Percentiles rank a stretch among this genome's conserved stretches.
Conservation (phyloP, 2,329 filamentous ascomycete genomes). For the Trichoderma lentiforme region DNA sequence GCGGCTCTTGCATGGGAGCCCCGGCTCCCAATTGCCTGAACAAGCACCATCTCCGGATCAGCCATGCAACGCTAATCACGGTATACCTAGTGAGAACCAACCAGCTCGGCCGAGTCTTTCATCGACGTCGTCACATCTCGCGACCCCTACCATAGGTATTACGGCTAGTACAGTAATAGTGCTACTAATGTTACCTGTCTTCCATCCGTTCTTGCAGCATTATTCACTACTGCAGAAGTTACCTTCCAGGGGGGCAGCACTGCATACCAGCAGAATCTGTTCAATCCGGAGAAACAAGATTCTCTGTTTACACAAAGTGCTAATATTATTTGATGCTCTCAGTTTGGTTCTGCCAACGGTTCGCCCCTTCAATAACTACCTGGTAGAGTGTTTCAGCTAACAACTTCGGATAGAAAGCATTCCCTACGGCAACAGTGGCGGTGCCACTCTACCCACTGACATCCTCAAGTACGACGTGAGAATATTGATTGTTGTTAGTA, state of each 20-base stretch:
- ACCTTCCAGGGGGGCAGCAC: background rate
- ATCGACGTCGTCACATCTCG: conserved; percentile 6
- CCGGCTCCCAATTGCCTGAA: conserved; percentile 23
- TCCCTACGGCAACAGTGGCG: background rate
- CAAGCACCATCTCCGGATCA: conserved; percentile 23
- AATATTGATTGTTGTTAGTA: background rate
- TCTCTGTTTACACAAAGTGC: background rate
- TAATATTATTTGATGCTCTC: background rate
- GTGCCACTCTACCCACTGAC: background rate
- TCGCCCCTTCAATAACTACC: background rate
- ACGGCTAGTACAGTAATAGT: background rate
- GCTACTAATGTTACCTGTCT: background rate
- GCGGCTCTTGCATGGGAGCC: conserved; percentile 16
- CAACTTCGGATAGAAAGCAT: background rate
- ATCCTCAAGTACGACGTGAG: background rate
- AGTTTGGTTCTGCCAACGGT: background rate
- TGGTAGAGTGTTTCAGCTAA: background rate
- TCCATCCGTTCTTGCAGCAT: too few species aligned
- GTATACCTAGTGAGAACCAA: conserved; percentile 6
- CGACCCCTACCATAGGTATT: background rate
- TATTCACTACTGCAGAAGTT: background rate
- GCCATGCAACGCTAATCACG: conserved; percentile 19
- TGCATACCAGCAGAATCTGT: background rate
- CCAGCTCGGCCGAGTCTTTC: conserved; percentile 18
- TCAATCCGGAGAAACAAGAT: background rate